Evolutionary conservation across 225 moss, liverwort and hornwort genomes (phyloP), one percentile per base, ranked within the genome.

Genomic region (Marchantia paleacea): DNA sequence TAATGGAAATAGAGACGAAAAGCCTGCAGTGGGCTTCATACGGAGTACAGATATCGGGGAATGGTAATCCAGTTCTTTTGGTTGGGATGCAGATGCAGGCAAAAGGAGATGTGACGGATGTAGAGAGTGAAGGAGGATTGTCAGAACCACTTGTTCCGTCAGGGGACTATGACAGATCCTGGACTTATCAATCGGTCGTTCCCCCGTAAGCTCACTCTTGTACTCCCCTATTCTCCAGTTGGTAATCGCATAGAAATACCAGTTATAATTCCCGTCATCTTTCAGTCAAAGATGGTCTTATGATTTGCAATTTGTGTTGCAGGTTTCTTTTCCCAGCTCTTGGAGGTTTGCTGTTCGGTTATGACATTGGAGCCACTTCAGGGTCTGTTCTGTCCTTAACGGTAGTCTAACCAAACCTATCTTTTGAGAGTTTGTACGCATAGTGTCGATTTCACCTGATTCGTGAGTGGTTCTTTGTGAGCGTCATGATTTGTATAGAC

Each of bases 331-430:
- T 99, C 88, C 97, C 97, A n/a, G 97, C 97, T 4, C 28, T 99
- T 0, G 97, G 95, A 9, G 97, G 97, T 8, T 73, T 95, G 13
- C 83, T 99, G 82, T 99, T 99, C 65, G 97, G 97, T 65, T 99
- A 95, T 78, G 97, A 99, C 71, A 99, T 99, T 2, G 97, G 97
- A 22, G 91, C 95, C 19, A 99, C 97, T 53, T 95, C 95, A 6
- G 97, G 95, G 14, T 92, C 92, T 49, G 86, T 89, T 0, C 85
- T 99, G 31, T 92, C 95, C 30, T 55, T 89, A 60, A 85, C 83
- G 80, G 87, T 88, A 88, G 18, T 69, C 20, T 7, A 67, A 5
- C 69, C 12, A 73, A 19, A 28, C 77, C 20, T 77, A 15, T 49
- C 20, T 7, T 52, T 25, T 0, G 20, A 16, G 4, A 20, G 3